Conservation (phyloP, 768 basidiomycete species). For the Tulasnella sp. region DNA sequence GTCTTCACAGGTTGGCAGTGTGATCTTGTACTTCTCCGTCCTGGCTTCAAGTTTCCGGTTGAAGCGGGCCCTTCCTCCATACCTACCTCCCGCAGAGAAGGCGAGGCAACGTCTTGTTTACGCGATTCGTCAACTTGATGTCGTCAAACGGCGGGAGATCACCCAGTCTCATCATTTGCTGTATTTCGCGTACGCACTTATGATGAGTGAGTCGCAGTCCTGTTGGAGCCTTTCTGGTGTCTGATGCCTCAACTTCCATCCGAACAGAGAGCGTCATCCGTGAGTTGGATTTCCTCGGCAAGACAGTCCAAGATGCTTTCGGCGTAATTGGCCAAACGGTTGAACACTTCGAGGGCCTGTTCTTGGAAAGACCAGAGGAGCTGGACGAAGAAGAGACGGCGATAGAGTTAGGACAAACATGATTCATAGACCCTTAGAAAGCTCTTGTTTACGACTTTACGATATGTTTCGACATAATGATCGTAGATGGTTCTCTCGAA, state of each 20-base stretch:
- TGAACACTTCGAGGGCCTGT: slow-evolving; percentile 82
- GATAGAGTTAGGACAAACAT: too few species aligned
- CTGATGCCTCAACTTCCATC: neutral
- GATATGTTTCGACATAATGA: too few species aligned
- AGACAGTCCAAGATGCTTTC: slow-evolving; percentile 83
- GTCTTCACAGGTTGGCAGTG: slow-evolving; percentile 71
- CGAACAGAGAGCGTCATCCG: slow-evolving; percentile 72
- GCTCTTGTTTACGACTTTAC: too few species aligned
- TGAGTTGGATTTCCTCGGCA: slow-evolving; percentile 82
- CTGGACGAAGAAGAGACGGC: neutral
- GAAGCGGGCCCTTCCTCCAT: slow-evolving; percentile 94
- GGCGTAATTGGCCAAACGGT: slow-evolving; percentile 86
- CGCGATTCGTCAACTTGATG: slow-evolving; percentile 80
- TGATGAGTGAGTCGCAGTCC: slow-evolving; percentile 62
- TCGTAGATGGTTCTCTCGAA: too few species aligned
- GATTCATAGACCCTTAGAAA: too few species aligned
- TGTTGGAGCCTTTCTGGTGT: neutral
- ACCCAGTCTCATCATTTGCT: slow-evolving; percentile 83
- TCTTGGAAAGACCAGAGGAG: slow-evolving; percentile 43
- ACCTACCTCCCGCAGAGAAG: slow-evolving; percentile 90
- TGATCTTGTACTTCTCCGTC: slow-evolving; percentile 85
- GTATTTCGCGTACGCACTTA: slow-evolving; percentile 91
- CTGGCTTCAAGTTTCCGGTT: slow-evolving; percentile 78
- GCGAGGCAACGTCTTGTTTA: slow-evolving; percentile 80
- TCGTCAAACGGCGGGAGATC: slow-evolving; percentile 81